Percentiles rank a stretch among this genome's conserved stretches.
Evolutionary conservation across 108 stramenopile species (phyloP).

Genomic region (Aurantiochytrium sp.): DNA sequence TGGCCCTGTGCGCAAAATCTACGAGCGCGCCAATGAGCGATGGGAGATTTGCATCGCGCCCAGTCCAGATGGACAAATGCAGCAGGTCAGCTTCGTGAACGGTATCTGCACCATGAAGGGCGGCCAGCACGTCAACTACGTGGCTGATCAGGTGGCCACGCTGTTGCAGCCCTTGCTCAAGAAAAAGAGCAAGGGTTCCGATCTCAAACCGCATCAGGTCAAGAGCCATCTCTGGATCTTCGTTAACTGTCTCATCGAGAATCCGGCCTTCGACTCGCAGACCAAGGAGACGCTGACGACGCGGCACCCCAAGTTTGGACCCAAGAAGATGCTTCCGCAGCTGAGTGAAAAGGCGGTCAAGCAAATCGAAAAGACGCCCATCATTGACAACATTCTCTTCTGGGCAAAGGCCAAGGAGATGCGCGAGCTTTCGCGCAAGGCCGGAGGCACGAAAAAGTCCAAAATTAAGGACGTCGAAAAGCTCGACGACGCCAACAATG

Average conservation of each 20-base stretch:
- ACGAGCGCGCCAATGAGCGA: conserved; percentile 70
- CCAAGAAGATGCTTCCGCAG: conserved; percentile 68
- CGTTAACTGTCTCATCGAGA: conserved; percentile 91
- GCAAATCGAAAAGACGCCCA: conserved; percentile 72
- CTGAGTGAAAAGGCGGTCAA: conserved; percentile 45
- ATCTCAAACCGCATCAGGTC: conserved; percentile 78
- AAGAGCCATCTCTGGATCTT: conserved; percentile 89
- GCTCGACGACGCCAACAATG: conserved; percentile 94
- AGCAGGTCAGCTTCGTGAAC: conserved; percentile 96
- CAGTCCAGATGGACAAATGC: conserved; percentile 68
- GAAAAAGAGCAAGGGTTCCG: conserved; percentile 89
- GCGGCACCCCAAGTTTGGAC: conserved; percentile 63
- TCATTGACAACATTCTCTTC: conserved; percentile 66
- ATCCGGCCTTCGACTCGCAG: conserved; percentile 91
- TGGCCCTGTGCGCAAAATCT: conserved; percentile 24
- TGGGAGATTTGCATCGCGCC: conserved; percentile 93
- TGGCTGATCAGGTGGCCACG: conserved; percentile 75
- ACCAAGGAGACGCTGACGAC: conserved; percentile 94
- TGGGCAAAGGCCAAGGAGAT: conserved; percentile 83
- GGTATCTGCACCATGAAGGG: conserved; percentile 92
- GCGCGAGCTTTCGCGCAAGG: conserved; percentile 75
- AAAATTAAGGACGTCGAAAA: conserved; percentile 89
- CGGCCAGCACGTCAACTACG: conserved; percentile 79
- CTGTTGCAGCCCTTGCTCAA: conserved; percentile 45
- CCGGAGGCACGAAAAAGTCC: conserved; percentile 74